These are phyloP conservation scores for Staphylotrichum tortipilum DNA, from an alignment of 495 filamentous ascomycete genomes.

Conservation along the genomic window DNA sequence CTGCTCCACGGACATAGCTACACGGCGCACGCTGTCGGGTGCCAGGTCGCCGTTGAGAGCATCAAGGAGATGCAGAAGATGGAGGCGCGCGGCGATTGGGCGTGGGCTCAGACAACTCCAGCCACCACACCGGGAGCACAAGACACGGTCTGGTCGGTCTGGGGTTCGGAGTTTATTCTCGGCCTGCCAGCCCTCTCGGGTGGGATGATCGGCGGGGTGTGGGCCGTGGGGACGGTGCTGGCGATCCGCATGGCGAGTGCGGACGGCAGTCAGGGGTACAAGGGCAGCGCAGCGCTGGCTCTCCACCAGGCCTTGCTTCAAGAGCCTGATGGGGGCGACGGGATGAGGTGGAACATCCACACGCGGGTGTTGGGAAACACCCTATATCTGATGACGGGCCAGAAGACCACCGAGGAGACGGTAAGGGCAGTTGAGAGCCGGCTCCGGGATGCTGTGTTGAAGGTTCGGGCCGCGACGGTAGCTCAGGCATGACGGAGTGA, in stretches of 20 bases:
- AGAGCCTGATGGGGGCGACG: conserved; percentile 10
- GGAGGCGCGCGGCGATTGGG: conserved; percentile 45
- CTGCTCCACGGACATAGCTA: conserved; percentile 76
- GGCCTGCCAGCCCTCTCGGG: too few species aligned
- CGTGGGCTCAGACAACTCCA: too few species aligned
- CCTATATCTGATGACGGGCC: conserved; percentile 67
- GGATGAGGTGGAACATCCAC: conserved; percentile 49
- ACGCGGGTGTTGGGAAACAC: conserved; percentile 68
- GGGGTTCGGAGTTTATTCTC: conserved; percentile 49
- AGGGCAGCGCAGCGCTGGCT: conserved; percentile 51
- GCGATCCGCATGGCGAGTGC: conserved; percentile 50
- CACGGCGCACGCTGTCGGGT: conserved; percentile 69
- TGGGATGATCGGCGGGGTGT: conserved; percentile 59
- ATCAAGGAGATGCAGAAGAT: conserved; percentile 47
- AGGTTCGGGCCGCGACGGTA: too few species aligned
- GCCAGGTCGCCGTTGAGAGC: conserved; percentile 56
- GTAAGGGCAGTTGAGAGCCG: conserved; percentile 1
- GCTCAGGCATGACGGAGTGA: too few species aligned
- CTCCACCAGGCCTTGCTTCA: conserved; percentile 49
- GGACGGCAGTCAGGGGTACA: conserved; percentile 46
- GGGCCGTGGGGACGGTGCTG: conserved; percentile 63
- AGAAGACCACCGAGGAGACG: conserved; percentile 43
- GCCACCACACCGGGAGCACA: too few species aligned
- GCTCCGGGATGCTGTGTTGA: background rate
- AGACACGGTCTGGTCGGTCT: conserved; percentile 54